Evolutionary conservation across 495 filamentous ascomycete genomes (phyloP).

Genomic region (Tetracladium marchalianum): DNA sequence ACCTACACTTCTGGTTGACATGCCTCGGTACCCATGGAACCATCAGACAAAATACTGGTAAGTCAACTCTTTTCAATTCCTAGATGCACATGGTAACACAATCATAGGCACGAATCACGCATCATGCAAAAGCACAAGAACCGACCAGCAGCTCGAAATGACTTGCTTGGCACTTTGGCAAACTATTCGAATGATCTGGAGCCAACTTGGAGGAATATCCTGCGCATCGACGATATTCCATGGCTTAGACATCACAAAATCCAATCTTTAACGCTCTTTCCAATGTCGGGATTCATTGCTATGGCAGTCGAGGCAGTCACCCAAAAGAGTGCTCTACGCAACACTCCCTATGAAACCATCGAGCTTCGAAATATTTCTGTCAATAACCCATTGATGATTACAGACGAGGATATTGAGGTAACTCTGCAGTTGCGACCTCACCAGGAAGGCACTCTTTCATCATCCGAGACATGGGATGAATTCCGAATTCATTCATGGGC

Average conservation of each 20-base stretch:
- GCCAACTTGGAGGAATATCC: constrained; percentile 29
- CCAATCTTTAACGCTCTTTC: constrained; percentile 15
- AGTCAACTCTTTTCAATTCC: not conserved
- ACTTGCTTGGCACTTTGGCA: constrained; percentile 26
- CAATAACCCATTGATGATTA: constrained; percentile 20
- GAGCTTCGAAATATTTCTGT: constrained; percentile 23
- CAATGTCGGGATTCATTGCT: constrained; percentile 36
- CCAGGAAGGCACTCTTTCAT: constrained; percentile 25
- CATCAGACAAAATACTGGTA: constrained; percentile 22
- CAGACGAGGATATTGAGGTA: constrained; percentile 27
- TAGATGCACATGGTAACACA: too few species aligned
- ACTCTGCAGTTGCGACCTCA: constrained; percentile 31
- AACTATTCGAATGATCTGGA: constrained; percentile 24
- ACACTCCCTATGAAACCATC: constrained; percentile 17
- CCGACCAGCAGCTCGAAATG: constrained; percentile 20
- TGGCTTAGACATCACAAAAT: constrained; percentile 24
- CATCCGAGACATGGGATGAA: constrained; percentile 26
- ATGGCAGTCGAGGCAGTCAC: constrained; percentile 30
- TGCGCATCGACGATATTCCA: constrained; percentile 19
- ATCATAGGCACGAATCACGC: constrained; percentile 24
- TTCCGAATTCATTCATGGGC: constrained; percentile 31
- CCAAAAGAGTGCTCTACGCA: constrained; percentile 22
- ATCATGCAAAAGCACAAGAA: constrained; percentile 20
- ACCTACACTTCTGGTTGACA: constrained; percentile 21
- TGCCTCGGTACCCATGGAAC: constrained; percentile 33